These are phyloP conservation scores for Wickerhamomyces hampshirensis DNA, from an alignment of 805 yeast genomes.

Conservation along the genomic window DNA sequence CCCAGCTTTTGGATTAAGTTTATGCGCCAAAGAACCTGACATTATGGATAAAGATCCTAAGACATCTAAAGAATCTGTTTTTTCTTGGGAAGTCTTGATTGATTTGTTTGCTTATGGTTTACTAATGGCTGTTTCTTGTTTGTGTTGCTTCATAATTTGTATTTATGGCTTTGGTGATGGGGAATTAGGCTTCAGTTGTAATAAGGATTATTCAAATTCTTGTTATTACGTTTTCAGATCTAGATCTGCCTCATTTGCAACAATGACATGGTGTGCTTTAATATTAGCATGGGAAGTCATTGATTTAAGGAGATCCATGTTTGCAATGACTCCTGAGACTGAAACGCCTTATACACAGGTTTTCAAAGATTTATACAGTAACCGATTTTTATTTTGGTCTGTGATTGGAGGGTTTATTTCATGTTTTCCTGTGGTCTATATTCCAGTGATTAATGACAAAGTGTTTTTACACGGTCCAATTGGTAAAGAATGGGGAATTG, in stretches of 20 bases:
- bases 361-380: slow-evolving; percentile 61
- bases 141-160: slow-evolving; percentile 58
- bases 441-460: slow-evolving; percentile 77
- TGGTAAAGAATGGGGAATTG: slow-evolving; percentile 77
- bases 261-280: slow-evolving; percentile 84
- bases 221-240: slow-evolving; percentile 69
- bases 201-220: slow-evolving; percentile 36
- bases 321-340: slow-evolving; percentile 63
- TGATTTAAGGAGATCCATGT: slow-evolving; percentile 65
- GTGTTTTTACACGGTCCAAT: slow-evolving; percentile 73
- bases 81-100: slow-evolving; percentile 58
- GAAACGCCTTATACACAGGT: slow-evolving; percentile 51
- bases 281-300: slow-evolving; percentile 82
- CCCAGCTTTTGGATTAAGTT: slow-evolving; percentile 81
- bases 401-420: slow-evolving; percentile 63
- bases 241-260: slow-evolving; percentile 72
- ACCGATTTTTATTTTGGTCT: slow-evolving; percentile 80
- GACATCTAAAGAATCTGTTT: slow-evolving; percentile 47
- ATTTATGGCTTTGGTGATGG: slow-evolving; percentile 68
- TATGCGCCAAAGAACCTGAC: slow-evolving; percentile 60
- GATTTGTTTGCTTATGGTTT: slow-evolving; percentile 73
- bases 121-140: slow-evolving; percentile 68
- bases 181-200: slow-evolving; percentile 61
- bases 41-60: slow-evolving; percentile 63
- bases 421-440: slow-evolving; percentile 78